Base-by-base conservation (phyloP, 2,329 filamentous ascomycete species). In the Aspergillus piperis region DNA sequence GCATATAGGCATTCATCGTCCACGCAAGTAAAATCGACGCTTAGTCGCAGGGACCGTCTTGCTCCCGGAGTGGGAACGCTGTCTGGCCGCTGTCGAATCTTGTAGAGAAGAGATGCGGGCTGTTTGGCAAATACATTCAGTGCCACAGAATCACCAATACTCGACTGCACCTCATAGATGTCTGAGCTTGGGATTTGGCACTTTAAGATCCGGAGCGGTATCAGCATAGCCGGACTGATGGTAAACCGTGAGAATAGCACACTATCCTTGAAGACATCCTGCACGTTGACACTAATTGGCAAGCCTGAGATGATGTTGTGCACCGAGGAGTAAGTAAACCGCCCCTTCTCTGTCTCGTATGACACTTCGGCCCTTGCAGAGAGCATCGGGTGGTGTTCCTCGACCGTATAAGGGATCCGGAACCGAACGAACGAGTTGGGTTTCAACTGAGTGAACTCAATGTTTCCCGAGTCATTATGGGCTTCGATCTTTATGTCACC, bases 221-320 rank as follows among this genome's bases (percentile, higher is more conserved):
- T 88, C 23, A 85, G 75, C 58, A 84, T 91, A 1, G 91, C 89
- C 0, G 93, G 92, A 11, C 91, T 92, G 55, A 99, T 89, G 13
- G 91, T 96, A 73, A 99, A 99, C 8, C 89, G 89, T 0, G 93
- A 97, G 71, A 95, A 95, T 0, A 98, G 82, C 0, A 86, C 83
- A 7, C 87, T 80, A 64, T 91, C 87, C 72, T 96, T 96, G 81
- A 98, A 98, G 27, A 96, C 86, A 68, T 99, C 95, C 70, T 98
- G 93, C 5, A 99, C 95, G 66, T 98, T 98, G 63, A 99, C 95
- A 3, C 94, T 93, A 3, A 99, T 82, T 0, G 92, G 91, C 4
- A 99, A 81, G 1, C 90, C 84, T 1, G 95, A 89, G 2, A 88
- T 84, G 19, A 96, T 82, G 3, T 82, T 85, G 19, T 85, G 84